phyloP scores from a whole-genome alignment of 805 yeast species.

The Wickerhamomyces bovis region DNA sequence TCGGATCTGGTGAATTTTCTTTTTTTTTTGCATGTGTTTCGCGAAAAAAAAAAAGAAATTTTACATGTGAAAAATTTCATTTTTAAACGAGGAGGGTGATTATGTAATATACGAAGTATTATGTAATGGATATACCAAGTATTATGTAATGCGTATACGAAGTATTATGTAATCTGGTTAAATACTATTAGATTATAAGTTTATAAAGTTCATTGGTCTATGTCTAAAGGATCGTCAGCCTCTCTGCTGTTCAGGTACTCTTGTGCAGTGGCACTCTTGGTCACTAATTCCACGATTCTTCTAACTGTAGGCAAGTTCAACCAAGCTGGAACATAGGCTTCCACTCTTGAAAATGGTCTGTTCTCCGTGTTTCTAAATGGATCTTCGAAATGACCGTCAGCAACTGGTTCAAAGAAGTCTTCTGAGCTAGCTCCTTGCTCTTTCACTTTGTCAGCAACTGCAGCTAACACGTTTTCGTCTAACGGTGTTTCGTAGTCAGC shows the following conservation, averaged over 20 bases:
- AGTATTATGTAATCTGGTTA: neutral
- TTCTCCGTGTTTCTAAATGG: constrained; percentile 72
- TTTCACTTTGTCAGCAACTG: constrained; percentile 76
- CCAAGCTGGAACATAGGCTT: constrained; percentile 94
- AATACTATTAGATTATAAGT: neutral
- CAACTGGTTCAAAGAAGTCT: constrained; percentile 65
- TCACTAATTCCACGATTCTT: constrained; percentile 81
- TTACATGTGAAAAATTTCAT: neutral
- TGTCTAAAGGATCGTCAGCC: constrained; percentile 15
- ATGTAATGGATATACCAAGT: no score
- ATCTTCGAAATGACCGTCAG: constrained; percentile 74
- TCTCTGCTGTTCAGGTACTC: constrained; percentile 32
- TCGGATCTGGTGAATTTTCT: neutral
- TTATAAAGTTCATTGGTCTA: neutral
- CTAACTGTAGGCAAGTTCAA: constrained; percentile 83
- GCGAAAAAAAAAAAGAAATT: neutral
- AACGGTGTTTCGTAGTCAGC: constrained; percentile 96
- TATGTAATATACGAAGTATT: no score
- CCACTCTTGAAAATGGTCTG: constrained; percentile 73
- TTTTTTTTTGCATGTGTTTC: neutral
- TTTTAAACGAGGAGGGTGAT: no score
- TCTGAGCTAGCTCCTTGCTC: constrained; percentile 46
- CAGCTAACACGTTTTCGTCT: constrained; percentile 70
- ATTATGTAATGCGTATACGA: no score
- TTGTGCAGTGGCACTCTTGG: constrained; percentile 73